Base-by-base conservation (phyloP, 2,329 filamentous ascomycete genomes). In the Hysterium pulicare region DNA sequence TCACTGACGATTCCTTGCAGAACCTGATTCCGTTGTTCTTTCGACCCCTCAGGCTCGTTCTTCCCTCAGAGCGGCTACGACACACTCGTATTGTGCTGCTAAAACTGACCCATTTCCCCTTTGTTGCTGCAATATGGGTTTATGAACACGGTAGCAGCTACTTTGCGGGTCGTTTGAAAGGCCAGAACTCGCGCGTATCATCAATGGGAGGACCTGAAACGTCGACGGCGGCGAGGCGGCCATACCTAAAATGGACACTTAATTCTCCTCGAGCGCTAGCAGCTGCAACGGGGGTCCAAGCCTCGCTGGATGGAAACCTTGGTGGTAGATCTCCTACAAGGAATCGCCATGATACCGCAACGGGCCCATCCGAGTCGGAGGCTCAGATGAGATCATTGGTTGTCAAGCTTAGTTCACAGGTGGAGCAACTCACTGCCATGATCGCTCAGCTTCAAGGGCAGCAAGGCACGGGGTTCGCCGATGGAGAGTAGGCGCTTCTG, bases 11-110 rank as follows among this genome's bases (percentile, higher is more conserved):
- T 36, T 31, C 46, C n/a, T 44, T 35, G 32, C 51, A 81, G 77
- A 93, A 91, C 62, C 76, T 93, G 30, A 71, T 91, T 33, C 83
- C 87, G 6, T 73, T 90, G 42, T 67, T 84, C 47, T 82, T 90
- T 58, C 79, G 87, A 13, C 87, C 87, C 0, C 73, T 89, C 45
- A 78, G 86, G 44, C 73, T 90, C 33, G 74, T 89, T 50, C 62
- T 89, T 38, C 75, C 82, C 5, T 77, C 82, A 2, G 78, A 83
- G 48, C 71, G 76, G 45, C 77, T 90, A 52, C 82, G 87, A 38
- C 71, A 70, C 23, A 71, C 76, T 42, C 75, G 79, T 35, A 82
- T 83, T 46, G 57, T 80, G 32, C 59, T 82, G 34, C 72, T 83
- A 45, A 79, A 78, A 58, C 72, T 71, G 38, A 81, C 78, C 2